Base-by-base conservation (phyloP, 768 basidiomycete species). In the Russula sp. region DNA sequence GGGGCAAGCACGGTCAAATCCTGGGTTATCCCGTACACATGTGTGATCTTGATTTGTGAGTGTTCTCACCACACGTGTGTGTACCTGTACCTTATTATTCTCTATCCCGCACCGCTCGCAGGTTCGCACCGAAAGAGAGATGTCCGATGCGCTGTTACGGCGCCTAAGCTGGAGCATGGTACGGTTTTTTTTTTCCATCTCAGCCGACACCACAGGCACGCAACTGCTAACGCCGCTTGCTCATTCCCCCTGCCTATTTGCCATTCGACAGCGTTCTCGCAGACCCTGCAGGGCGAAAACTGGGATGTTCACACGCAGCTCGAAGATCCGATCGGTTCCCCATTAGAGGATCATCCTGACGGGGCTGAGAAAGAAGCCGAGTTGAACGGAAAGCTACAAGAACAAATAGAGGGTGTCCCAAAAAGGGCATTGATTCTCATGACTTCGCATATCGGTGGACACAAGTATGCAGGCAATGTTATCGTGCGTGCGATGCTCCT, bases 81-180 rank as follows among this genome's bases (percentile, higher is more conserved):
- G 29, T 54, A 43, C 38, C 34, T 38, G 36, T 25, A 0, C n/a
- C n/a, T 50, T n/a, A n/a, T 5, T 10, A 39, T n/a, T 42, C 29
- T 22, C 39, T 9, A 29, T 49, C 22, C 59, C 41, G 38, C 48
- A 43, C 65, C 34, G 38, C 11, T 9, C 2, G 18, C 69, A 95
- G 93, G 95, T 72, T 97, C 94, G 2, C 96, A 98, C 75, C 93
- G 93, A 75, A 83, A 82, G 68, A 79, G 95, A 36, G 96, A 98
- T 74, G 95, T 94, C 70, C 84, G 93, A 63, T 99, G 96, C 73
- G 83, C 83, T 29, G 86, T 98, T 48, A 85, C 89, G 10, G 93
- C 93, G 1, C 89, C 90, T 2, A 84, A 88, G 68, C 83, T 97
- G 38, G 87, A 88, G 70, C 80, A 86, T 67, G 80, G 89, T 74